Evolutionary conservation across 306 rosid species (phyloP), one percentile per base, ranked within the genome.

Genomic region (Lupinus albus): DNA sequence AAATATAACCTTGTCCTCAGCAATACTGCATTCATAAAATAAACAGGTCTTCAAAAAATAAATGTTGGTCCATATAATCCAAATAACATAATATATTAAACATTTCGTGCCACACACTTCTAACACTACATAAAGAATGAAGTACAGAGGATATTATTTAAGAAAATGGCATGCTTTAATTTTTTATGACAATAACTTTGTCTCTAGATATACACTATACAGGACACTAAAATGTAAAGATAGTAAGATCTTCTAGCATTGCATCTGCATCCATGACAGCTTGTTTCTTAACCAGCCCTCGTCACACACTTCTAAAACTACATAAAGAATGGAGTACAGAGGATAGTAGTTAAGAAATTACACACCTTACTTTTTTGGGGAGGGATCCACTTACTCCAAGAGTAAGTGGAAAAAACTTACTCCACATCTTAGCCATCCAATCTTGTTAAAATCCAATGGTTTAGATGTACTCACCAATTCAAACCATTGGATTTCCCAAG

Each of bases 1-100:
- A 91, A 94, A 94, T 76, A 94, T 86, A 72, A 94, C 95, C 85
- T 78, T 84, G 89, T 94, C 99, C 91, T 94, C 99, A 3, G 99
- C 97, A 82, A 86, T 94, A 80, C 99, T 94, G 92, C 81, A 79
- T 82, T 62, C 60, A 74, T 17, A 70, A 68, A 81, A 41, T 47
- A 59, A 60, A 48, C 51, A 69, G 73, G 45, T 51, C 54, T 63
- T 15, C 44, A 58, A 47, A 35, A 2, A 4, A 58, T 7, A 45
- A 58, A 58, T 25, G 64, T 10, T 11, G 30, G 9, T 21, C 7
- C 11, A 1, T 9, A 25, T 33, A 11, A 52, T 18, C 54, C 21
- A 49, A 15, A 49, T 49, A 49, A 49, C 48, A 42, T 42, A 12
- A 44, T 11, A 44, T 44, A 11, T 78, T 41, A 71, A 39, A 25